Conservation (phyloP, 148 eudicot species). For the Amaranthus cruentus region DNA sequence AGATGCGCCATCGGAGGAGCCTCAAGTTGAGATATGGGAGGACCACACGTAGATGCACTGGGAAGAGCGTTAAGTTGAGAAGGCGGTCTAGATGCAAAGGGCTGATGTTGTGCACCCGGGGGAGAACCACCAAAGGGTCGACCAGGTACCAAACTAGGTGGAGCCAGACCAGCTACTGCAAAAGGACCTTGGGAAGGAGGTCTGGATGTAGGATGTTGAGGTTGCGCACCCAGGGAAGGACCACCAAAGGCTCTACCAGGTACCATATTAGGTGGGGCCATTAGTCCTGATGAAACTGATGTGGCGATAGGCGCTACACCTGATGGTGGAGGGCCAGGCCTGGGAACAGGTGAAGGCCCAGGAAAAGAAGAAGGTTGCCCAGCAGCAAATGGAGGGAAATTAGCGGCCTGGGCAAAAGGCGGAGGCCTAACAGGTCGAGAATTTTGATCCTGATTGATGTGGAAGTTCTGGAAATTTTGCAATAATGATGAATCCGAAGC, state of each 20-base stretch:
- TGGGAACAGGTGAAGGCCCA: constrained; percentile 39
- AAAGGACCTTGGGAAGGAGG: constrained; percentile 40
- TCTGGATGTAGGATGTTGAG: constrained; percentile 52
- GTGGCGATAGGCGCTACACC: constrained; percentile 63
- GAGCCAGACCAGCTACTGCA: constrained; percentile 22
- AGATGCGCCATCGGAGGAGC: constrained; percentile 47
- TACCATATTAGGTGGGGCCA: constrained; percentile 40
- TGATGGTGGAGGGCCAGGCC: constrained; percentile 76
- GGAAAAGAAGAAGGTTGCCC: constrained; percentile 35
- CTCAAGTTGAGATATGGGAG: constrained; percentile 28
- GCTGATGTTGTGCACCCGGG: constrained; percentile 38
- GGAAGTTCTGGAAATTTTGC: constrained; percentile 65
- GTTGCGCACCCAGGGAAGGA: constrained; percentile 39
- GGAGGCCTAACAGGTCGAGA: constrained; percentile 46
- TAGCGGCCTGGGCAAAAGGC: constrained; percentile 54
- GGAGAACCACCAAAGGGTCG: constrained; percentile 49
- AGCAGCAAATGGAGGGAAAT: constrained; percentile 40
- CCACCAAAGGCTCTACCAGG: constrained; percentile 50
- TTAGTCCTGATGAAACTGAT: constrained; percentile 41
- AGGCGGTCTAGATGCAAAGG: constrained; percentile 57
- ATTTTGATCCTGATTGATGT: constrained; percentile 55
- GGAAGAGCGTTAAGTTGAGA: constrained; percentile 28
- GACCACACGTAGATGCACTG: constrained; percentile 30
- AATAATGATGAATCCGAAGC: constrained; percentile 38
- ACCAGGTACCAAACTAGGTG: constrained; percentile 35